A percentile compares a stretch with the other conserved stretches of the same genome.
These are phyloP conservation scores for Bisporella sp. DNA, from an alignment of 2,329 filamentous ascomycete genomes.

Conservation along the genomic window DNA sequence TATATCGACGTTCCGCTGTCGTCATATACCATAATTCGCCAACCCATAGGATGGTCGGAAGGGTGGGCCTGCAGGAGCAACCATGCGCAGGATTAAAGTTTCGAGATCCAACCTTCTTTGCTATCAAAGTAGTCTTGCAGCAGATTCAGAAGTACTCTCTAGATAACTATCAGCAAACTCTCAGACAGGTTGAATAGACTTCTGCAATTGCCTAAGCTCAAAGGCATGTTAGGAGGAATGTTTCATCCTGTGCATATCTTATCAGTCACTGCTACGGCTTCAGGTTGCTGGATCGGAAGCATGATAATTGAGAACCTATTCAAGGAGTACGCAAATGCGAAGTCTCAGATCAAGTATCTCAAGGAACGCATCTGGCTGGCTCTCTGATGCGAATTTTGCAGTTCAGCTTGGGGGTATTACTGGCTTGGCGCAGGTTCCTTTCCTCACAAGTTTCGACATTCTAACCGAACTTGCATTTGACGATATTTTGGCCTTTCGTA, in stretches of 20 bases:
- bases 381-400: constrained; percentile 45
- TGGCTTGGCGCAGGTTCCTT: constrained; percentile 39
- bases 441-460: constrained; percentile 42
- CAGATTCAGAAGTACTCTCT: not conserved
- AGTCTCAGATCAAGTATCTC: constrained; percentile 37
- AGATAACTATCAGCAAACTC: not conserved
- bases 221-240: not conserved
- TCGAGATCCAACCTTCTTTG: too few relatives aligned
- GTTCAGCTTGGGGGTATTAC: constrained; percentile 38
- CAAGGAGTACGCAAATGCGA: constrained; percentile 37
- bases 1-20: too few relatives aligned
- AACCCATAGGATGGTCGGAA: too few relatives aligned
- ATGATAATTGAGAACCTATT: constrained; percentile 42
- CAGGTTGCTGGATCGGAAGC: constrained; percentile 41
- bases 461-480: constrained; percentile 35
- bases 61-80: too few relatives aligned
- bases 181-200: not conserved
- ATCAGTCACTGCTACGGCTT: constrained; percentile 42
- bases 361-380: constrained; percentile 41
- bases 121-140: too few relatives aligned
- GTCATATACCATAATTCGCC: too few relatives aligned
- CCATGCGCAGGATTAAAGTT: too few relatives aligned
- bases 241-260: constrained; percentile 43
- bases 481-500: constrained; percentile 43
- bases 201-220: not conserved